Conservation (phyloP, 164 flowering plant species). For the Cinnamomum chago region DNA sequence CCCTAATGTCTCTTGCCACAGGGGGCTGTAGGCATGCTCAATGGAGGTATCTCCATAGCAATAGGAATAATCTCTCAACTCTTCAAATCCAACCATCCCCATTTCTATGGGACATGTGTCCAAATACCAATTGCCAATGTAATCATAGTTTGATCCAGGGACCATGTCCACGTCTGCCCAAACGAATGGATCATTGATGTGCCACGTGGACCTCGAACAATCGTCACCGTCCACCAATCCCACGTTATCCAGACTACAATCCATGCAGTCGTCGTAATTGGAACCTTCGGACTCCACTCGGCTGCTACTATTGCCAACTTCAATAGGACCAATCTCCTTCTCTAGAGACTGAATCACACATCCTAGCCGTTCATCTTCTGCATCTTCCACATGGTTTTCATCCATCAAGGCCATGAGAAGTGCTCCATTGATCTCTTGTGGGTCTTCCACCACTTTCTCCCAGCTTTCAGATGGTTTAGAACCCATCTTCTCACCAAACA, state of each 20-base stretch:
- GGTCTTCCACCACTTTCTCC: background rate
- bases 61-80: slow-evolving; percentile 16
- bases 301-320: background rate
- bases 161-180: slow-evolving; percentile 35
- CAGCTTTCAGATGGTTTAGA: background rate
- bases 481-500: background rate
- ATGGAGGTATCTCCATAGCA: slow-evolving; percentile 19
- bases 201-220: slow-evolving; percentile 8
- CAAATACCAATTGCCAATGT: slow-evolving; percentile 28
- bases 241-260: background rate
- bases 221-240: slow-evolving; percentile 7
- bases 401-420: slow-evolving; percentile 26
- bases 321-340: slow-evolving; percentile 15
- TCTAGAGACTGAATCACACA: slow-evolving; percentile 24
- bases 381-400: slow-evolving; percentile 16
- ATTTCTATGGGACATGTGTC: slow-evolving; percentile 21
- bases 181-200: slow-evolving; percentile 10
- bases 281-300: background rate
- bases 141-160: slow-evolving; percentile 21
- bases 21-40: slow-evolving; percentile 22
- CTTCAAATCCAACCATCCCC: slow-evolving; percentile 17
- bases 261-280: background rate
- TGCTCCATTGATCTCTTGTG: slow-evolving; percentile 1
- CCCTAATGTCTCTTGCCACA: slow-evolving; percentile 34
- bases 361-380: slow-evolving; percentile 21